Evolutionary conservation across 495 filamentous ascomycete genomes (phyloP), one percentile per base, ranked within the genome.

Genomic region (Neurospora pannonica): DNA sequence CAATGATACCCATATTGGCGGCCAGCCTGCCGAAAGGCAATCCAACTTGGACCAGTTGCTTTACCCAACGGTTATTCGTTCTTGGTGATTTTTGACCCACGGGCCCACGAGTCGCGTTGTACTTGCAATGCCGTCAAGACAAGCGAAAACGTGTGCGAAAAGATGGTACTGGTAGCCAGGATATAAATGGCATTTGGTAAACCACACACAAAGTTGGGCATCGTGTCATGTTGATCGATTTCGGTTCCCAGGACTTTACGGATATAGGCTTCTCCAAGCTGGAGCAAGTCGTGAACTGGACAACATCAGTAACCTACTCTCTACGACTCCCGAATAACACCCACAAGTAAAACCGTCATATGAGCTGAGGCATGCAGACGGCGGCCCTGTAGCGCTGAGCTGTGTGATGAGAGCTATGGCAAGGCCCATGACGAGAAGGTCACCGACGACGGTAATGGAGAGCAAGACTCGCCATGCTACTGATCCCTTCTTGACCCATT

Each of bases 391-490:
- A 15, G 74, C 72, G 10, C 74, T 67, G 39, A 77, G 54, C 62
- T 73, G 36, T n/a, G 74, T 67, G 36, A 75, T 77, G 15, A 73
- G 75, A 38, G 72, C 24, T 46, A 72, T 60, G 67, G 73, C 69
- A 71, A 70, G 71, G 69, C 75, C 69, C 67, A 77, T 71, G 67
- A 78, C 74, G 24, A 74, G 34, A 40, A 75, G 11, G 42, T 79
- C 78, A 5, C 75, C 75, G 36, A 74, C 36, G 13, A 79, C 39
- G 28, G 76, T 71, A 4, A 5, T 40, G 24, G 74, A 36, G 37
- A 74, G 48, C 37, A 74, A 69, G 31, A 75, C 62, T 39, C 75
- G 74, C 54, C 76, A 75, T 70, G 42, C 71, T 10, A 54, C 31
- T 38, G 73, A 48, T 48, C 71, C n/a, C 74, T 67, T 73, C 48